Evolutionary conservation across 164 flowering plant species (phyloP), one percentile per base, ranked within the genome.

Genomic region (Santalum album): DNA sequence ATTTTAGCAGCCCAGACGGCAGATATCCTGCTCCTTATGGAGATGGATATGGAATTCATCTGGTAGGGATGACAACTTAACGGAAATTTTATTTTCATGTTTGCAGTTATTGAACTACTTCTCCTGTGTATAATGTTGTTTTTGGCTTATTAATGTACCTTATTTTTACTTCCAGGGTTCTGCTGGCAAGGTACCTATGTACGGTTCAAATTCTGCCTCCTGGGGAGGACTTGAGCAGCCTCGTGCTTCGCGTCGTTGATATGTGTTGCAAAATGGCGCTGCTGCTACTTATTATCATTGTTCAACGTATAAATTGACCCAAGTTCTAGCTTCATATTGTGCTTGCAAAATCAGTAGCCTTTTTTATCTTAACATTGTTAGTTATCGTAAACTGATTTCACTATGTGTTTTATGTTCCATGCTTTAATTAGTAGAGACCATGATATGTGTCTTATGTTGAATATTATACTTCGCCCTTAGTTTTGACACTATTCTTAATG

Each of bases 221-320:
- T 73, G 84, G 84, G 85, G 78, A 53, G 94, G 78, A 59, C 66
- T 60, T 59, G 95, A 86, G 38, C 83, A 82, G 69, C 49, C 84
- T 48, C 87, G 78, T 42, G 62, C 69, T 64, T 60, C 62, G 22
- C 88, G 90, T 27, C 87, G 84, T 58, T 90, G 75, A 79, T 44
- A 51, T 56, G n/a, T 50, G 47, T 51, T 22, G 38, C 46, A 57
- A 55, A 52, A 23, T 16, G 21, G 6, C 50, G 20, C 15, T 16
- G 14, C 45, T 44, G 59, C 21, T 35, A 25, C 32, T 50, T 50
- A 9, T 26, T 50, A 19, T 50, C 14, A 50, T 50, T 25, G 11
- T 25, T 21, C 22, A 12, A 22, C 29, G 57, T 54, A 51, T 35
- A 35, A 63, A 56, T 50, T 39, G 67, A 25, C 53, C 55, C 66